phyloP scores from a whole-genome alignment of 441 rosid species.

The Geranium incanum region DNA sequence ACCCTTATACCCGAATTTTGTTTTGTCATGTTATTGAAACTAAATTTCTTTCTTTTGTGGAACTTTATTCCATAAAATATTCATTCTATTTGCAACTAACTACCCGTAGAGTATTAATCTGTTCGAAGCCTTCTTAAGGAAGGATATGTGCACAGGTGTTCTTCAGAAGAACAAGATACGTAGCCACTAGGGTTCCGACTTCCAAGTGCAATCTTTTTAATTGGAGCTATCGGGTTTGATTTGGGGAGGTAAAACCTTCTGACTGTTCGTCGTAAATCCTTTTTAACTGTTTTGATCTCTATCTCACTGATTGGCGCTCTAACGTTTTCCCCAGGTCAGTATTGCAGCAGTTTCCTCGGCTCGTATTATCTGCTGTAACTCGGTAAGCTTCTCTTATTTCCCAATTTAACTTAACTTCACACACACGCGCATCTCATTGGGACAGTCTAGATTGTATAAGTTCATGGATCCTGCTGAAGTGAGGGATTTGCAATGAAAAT shows the following conservation, averaged over 20 bases:
- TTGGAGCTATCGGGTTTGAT: not conserved
- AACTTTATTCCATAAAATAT: not conserved
- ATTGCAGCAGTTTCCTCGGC: not conserved
- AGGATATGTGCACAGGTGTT: not conserved
- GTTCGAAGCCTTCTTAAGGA: not conserved
- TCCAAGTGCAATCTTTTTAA: not conserved
- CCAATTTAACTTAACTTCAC: not conserved
- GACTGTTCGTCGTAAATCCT: not conserved
- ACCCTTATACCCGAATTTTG: not conserved
- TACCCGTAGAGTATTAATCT: not conserved
- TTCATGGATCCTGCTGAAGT: not conserved
- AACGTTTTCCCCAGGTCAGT: not conserved
- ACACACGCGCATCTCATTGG: not conserved
- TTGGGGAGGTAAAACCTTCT: slow-evolving; percentile 1
- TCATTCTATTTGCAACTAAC: not conserved
- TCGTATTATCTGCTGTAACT: not conserved
- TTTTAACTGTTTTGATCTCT: not conserved
- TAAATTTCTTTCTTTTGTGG: not conserved
- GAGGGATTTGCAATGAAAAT: not conserved
- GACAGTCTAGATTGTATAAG: too few relatives aligned
- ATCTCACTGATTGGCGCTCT: not conserved
- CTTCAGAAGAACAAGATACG: not conserved
- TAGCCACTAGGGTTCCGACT: not conserved
- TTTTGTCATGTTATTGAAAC: not conserved
- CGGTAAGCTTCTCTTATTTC: not conserved